Percentiles rank a stretch among this genome's conserved stretches.
phyloP scores from a whole-genome alignment of 192 early-diverging fungal species.

The Gryganskiella cystojenkinii region DNA sequence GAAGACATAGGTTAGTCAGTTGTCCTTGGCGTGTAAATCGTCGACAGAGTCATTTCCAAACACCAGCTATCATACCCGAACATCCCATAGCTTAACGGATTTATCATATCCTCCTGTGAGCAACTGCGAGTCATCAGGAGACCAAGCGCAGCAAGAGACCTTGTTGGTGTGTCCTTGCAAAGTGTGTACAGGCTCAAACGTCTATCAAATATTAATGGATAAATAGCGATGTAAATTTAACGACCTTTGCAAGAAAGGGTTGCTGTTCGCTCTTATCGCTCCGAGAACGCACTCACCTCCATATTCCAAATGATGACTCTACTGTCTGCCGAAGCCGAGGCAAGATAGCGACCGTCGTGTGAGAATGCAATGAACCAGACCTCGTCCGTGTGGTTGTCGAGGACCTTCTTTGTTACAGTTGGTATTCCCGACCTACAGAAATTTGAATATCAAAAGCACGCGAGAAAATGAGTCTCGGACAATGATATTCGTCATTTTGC shows the following conservation, averaged over 20 bases:
- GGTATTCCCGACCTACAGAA: conserved; percentile 64
- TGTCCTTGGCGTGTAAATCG: no score
- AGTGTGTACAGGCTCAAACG: conserved; percentile 62
- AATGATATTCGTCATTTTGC: neutral
- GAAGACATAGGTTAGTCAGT: no score
- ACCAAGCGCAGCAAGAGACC: conserved; percentile 91
- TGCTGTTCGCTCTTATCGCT: no score
- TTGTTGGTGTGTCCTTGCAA: conserved; percentile 74
- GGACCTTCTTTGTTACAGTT: conserved; percentile 68
- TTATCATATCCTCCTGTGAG: conserved; percentile 86
- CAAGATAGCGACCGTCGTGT: conserved; percentile 86
- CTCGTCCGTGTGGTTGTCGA: conserved; percentile 86
- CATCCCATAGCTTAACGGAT: conserved; percentile 86
- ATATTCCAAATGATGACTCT: conserved; percentile 91
- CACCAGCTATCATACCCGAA: conserved; percentile 68
- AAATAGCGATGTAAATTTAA: no score
- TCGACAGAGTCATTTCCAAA: no score
- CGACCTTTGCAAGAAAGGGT: no score
- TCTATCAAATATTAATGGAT: conserved; percentile 51
- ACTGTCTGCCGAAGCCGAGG: conserved; percentile 91
- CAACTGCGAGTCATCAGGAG: conserved; percentile 82
- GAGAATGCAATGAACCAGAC: conserved; percentile 98
- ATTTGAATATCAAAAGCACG: no score
- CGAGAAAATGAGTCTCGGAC: no score
- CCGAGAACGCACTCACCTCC: conserved; percentile 67